A percentile compares a stretch with the other conserved stretches of the same genome.
These are phyloP conservation scores for Heliosperma pusillum DNA, from an alignment of 148 eudicot genomes.

Conservation along the genomic window DNA sequence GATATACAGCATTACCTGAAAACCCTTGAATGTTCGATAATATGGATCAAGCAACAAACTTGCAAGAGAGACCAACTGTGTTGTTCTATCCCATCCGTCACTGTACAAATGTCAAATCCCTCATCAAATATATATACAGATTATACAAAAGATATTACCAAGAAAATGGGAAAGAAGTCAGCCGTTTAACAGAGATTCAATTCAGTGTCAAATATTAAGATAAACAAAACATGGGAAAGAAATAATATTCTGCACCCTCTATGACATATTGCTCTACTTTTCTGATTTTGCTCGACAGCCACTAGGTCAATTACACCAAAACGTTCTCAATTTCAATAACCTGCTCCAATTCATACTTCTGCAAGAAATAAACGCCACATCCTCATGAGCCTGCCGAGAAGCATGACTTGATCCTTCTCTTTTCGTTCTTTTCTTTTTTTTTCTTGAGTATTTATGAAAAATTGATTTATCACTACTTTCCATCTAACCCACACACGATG, in stretches of 20 bases:
- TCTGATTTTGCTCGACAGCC: background rate
- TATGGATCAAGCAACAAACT: conserved; percentile 94
- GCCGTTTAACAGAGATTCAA: background rate
- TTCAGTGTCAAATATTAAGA: background rate
- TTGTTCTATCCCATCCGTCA: conserved; percentile 96
- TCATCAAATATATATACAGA: conserved; percentile 5
- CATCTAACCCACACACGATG: background rate
- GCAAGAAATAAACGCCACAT: too few species aligned
- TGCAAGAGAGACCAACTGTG: conserved; percentile 93
- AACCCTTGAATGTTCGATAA: conserved; percentile 89
- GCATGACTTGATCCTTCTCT: background rate
- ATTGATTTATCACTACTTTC: background rate
- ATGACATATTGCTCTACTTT: background rate
- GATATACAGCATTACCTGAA: conserved; percentile 58
- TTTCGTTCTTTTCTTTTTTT: too few species aligned
- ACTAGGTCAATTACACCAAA: background rate
- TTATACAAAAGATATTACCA: background rate
- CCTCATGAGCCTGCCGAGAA: background rate
- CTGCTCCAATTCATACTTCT: background rate
- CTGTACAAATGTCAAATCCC: conserved; percentile 34
- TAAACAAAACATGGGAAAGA: background rate
- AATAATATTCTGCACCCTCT: background rate
- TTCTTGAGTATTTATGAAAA: background rate
- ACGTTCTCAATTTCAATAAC: background rate
- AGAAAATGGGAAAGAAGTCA: background rate